Evolutionary conservation across 371 early-diverging fungal species (phyloP).

Genomic region (Mucor plumbeus): DNA sequence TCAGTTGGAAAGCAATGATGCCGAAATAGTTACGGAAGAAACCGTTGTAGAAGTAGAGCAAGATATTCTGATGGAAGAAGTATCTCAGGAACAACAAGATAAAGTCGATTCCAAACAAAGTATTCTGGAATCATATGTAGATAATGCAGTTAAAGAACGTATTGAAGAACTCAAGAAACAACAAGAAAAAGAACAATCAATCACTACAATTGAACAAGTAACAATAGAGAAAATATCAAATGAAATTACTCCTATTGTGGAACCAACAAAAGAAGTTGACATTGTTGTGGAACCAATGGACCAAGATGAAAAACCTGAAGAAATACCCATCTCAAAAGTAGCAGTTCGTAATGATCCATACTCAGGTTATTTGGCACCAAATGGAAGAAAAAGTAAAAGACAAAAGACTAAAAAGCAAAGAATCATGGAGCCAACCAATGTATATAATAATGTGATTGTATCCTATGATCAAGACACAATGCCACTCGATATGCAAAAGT

Average conservation of each 20-base stretch:
- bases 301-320: slow-evolving; percentile 5
- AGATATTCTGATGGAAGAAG: not conserved
- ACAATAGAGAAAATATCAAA: not conserved
- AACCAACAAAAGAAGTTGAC: not conserved
- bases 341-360: slow-evolving; percentile 14
- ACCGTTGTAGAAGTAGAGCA: not conserved
- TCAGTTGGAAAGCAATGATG: not conserved
- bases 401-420: slow-evolving; percentile 11
- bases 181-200: not conserved
- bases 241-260: not conserved
- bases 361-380: slow-evolving; percentile 16
- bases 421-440: not conserved
- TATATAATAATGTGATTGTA: slow-evolving; percentile 36
- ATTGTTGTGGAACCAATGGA: not conserved
- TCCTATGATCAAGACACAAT: slow-evolving; percentile 35
- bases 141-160: slow-evolving; percentile 1
- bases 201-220: not conserved
- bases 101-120: not conserved
- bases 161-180: slow-evolving; percentile 5
- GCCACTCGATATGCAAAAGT: slow-evolving; percentile 38
- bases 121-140: slow-evolving; percentile 5
- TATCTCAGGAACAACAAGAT: not conserved
- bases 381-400: slow-evolving; percentile 7
- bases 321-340: slow-evolving; percentile 6
- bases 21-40: too few species aligned